Percentiles rank a stretch among this genome's conserved stretches.
Conservation (phyloP, 2,329 filamentous ascomycete genomes). For the Aspergillus neoniger region DNA sequence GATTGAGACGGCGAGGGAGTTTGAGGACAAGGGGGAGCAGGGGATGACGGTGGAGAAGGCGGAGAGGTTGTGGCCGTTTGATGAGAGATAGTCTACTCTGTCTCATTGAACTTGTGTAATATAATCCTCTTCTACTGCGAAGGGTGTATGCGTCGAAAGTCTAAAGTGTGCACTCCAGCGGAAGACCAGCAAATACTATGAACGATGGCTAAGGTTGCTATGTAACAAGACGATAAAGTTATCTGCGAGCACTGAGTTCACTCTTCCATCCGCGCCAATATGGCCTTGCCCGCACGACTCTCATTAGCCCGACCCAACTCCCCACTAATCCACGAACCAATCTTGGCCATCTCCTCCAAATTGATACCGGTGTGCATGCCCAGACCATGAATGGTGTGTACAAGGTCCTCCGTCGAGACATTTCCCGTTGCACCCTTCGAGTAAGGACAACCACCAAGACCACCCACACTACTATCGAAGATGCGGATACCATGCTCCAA, state of each 20-base stretch:
- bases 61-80: conserved; percentile 32
- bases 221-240: background rate
- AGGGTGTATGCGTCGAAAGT: accelerated
- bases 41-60: conserved; percentile 27
- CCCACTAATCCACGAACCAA: conserved; percentile 59
- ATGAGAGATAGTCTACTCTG: conserved; percentile 20
- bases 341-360: conserved; percentile 55
- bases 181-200: background rate
- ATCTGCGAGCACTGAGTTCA: background rate
- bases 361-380: conserved; percentile 62
- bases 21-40: conserved; percentile 22
- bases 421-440: conserved; percentile 68
- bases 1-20: conserved; percentile 31
- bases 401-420: conserved; percentile 64
- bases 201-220: background rate
- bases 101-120: accelerated
- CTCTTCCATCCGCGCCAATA: conserved; percentile 37
- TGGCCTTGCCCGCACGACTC: conserved; percentile 57
- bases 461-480: conserved; percentile 65
- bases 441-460: conserved; percentile 66
- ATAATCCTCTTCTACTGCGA: too few species aligned
- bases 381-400: conserved; percentile 62
- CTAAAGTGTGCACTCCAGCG: accelerated
- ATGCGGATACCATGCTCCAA: conserved; percentile 64
- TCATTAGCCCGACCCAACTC: conserved; percentile 56